Conservation (phyloP, 192 early-diverging fungal genomes). For the Kickxella alabastrina region DNA sequence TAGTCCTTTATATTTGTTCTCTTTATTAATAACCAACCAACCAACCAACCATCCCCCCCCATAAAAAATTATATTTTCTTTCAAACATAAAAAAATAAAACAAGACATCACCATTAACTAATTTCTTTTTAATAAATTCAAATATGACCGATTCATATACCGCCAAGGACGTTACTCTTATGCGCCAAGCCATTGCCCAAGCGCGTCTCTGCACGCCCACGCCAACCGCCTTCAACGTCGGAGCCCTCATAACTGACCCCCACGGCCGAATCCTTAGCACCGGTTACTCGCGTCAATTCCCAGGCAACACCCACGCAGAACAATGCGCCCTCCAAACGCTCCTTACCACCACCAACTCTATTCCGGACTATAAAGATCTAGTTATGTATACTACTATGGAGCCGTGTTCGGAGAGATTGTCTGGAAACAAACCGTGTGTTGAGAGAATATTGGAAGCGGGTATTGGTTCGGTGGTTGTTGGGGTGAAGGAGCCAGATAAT, state of each 20-base stretch:
- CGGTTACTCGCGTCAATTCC: constrained; percentile 89
- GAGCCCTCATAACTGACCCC: constrained; percentile 64
- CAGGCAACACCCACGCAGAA: constrained; percentile 98
- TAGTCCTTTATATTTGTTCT: neutral
- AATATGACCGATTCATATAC: too few species aligned
- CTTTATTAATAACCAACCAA: too few species aligned
- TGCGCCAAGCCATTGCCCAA: constrained; percentile 75
- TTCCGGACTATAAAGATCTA: neutral
- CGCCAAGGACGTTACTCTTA: constrained; percentile 64
- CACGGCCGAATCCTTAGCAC: constrained; percentile 59
- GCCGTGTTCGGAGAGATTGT: constrained; percentile 82
- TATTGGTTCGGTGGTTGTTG: constrained; percentile 73
- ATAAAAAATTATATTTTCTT: neutral
- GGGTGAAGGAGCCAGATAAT: constrained; percentile 76
- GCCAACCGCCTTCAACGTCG: constrained; percentile 86
- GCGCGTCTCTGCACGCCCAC: constrained; percentile 68
- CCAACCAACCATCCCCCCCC: too few species aligned
- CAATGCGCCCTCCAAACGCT: constrained; percentile 81
- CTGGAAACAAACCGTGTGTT: constrained; percentile 78
- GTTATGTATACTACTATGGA: constrained; percentile 93
- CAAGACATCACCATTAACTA: neutral
- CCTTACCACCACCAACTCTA: neutral
- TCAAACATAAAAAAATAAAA: neutral
- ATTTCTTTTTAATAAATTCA: too few species aligned
- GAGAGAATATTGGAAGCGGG: constrained; percentile 58